Conservation (phyloP, 345 rosid species). For the rapeseed (Brassica napus) region DNA sequence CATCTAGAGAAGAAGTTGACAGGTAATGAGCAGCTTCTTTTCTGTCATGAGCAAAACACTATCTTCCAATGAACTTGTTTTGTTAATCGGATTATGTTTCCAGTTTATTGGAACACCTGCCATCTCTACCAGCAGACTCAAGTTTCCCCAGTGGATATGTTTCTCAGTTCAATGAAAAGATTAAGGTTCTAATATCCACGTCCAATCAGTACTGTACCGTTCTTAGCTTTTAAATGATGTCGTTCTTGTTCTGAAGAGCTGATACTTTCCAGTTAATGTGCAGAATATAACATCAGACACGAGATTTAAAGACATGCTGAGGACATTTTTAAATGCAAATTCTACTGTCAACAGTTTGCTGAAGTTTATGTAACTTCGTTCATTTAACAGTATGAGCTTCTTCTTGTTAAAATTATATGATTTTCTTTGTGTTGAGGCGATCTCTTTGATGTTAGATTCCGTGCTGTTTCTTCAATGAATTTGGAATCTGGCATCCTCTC, state of each 20-base stretch:
- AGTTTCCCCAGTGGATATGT: constrained; percentile 61
- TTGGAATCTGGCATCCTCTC: constrained; percentile 65
- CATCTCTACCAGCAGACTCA: constrained; percentile 70
- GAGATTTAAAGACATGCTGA: constrained; percentile 65
- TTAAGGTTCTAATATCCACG: constrained; percentile 60
- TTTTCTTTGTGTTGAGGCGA: constrained; percentile 25
- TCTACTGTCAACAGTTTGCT: constrained; percentile 61
- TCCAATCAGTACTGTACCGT: constrained; percentile 9
- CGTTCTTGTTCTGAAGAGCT: constrained; percentile 18
- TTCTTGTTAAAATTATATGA: constrained; percentile 10
- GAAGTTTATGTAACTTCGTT: constrained; percentile 70
- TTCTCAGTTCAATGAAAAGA: constrained; percentile 66
- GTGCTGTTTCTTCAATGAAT: constrained; percentile 66
- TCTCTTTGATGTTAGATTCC: constrained; percentile 55
- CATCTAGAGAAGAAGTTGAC: constrained; percentile 47
- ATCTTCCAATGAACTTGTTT: constrained; percentile 10
- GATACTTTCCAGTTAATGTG: constrained; percentile 1
- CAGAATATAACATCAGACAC: constrained; percentile 67
- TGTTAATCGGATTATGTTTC: constrained; percentile 13
- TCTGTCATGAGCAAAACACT: constrained; percentile 8
- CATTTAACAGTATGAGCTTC: constrained; percentile 15
- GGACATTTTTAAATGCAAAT: constrained; percentile 46
- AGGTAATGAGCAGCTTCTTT: constrained; percentile 46
- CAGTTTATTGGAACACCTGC: constrained; percentile 76
- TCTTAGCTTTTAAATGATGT: neutral